phyloP scores from a whole-genome alignment of 345 rosid genomes.

The Eucalyptus dawsonii region DNA sequence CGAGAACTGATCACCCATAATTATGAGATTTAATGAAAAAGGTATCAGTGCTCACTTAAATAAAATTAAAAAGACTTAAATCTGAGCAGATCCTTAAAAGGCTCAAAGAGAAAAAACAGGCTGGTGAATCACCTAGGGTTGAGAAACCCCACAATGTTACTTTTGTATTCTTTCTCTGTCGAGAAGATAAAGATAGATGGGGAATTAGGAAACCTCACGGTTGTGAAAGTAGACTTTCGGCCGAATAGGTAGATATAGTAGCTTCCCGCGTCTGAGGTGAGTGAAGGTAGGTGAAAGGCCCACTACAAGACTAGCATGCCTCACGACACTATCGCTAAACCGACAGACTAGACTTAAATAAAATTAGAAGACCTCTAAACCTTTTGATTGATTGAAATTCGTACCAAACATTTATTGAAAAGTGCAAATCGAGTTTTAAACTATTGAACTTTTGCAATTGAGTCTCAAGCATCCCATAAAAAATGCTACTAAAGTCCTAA shows the following conservation, averaged over 20 bases:
- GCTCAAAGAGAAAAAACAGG: too few species aligned
- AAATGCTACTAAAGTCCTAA: neutral
- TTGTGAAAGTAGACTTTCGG: too few species aligned
- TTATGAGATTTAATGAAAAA: too few species aligned
- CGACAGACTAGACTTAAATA: too few species aligned
- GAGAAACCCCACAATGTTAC: too few species aligned
- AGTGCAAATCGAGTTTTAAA: neutral
- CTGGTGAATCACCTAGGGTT: rapidly evolving
- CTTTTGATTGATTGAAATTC: neutral
- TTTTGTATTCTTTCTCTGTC: rapidly evolving
- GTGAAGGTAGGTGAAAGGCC: too few species aligned
- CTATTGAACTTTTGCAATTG: neutral
- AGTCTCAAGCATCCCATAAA: neutral
- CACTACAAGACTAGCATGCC: too few species aligned
- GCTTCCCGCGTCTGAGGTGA: rapidly evolving
- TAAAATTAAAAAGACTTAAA: too few species aligned
- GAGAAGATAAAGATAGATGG: too few species aligned
- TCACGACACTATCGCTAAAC: rapidly evolving
- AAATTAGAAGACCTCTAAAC: neutral
- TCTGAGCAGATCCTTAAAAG: rapidly evolving
- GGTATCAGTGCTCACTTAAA: too few species aligned
- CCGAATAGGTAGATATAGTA: rapidly evolving
- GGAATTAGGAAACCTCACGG: too few species aligned
- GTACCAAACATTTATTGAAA: rapidly evolving
- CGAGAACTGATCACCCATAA: rapidly evolving